These are phyloP conservation scores for Pseudogymnoascus sp. DNA, from an alignment of 2,329 filamentous ascomycete species.

Conservation along the genomic window DNA sequence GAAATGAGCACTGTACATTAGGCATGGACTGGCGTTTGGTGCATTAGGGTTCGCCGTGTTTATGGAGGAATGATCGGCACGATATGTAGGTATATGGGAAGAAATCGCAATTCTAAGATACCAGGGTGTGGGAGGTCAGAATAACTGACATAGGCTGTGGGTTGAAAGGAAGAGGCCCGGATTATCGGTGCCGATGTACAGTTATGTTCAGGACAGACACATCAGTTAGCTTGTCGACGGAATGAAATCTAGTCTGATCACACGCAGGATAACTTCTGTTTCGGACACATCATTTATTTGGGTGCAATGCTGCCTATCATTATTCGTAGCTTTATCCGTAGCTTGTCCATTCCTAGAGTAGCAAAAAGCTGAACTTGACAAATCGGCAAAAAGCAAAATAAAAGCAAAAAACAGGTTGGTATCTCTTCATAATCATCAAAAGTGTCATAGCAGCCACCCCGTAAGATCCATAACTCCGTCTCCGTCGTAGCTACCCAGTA, in stretches of 20 bases:
- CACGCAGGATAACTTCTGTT: background rate
- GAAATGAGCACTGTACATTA: background rate
- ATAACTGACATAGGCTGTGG: background rate
- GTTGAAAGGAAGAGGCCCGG: background rate
- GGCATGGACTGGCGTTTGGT: conserved; percentile 2
- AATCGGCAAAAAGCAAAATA: background rate
- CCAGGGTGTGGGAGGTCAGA: background rate
- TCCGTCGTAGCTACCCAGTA: background rate
- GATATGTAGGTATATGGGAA: conserved; percentile 1
- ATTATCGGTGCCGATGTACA: background rate
- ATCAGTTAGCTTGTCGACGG: background rate
- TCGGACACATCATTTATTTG: background rate
- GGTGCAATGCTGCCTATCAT: background rate
- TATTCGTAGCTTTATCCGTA: background rate
- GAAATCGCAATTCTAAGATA: conserved; percentile 6
- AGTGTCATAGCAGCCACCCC: background rate
- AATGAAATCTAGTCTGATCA: background rate
- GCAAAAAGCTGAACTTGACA: background rate
- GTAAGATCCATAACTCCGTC: background rate
- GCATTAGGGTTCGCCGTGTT: background rate
- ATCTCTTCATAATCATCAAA: conserved; percentile 1
- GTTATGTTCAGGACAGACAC: background rate
- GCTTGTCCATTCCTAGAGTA: background rate
- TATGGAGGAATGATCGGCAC: background rate
- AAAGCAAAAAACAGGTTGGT: background rate